phyloP scores from a whole-genome alignment of 1,284 basidiomycete species.

The Boletus holoroseus region DNA sequence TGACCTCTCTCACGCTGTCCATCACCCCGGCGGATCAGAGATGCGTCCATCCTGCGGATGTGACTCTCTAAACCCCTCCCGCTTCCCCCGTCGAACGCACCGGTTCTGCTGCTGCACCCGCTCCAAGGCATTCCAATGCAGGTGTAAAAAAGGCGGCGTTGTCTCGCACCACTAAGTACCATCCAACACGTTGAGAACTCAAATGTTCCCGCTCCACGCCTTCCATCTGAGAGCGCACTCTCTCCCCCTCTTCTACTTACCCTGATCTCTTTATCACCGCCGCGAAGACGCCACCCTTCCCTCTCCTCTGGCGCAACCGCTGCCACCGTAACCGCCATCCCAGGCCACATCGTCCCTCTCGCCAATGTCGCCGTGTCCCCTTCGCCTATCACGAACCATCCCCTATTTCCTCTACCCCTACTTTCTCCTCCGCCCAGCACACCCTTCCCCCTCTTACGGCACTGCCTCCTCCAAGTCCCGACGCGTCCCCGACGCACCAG shows the following conservation, averaged over 20 bases:
- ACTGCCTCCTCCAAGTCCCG: conserved; percentile 62
- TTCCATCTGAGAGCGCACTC: conserved; percentile 37
- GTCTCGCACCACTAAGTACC: conserved; percentile 59
- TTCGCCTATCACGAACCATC: conserved; percentile 74
- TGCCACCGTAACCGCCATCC: conserved; percentile 42
- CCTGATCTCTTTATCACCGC: conserved; percentile 71
- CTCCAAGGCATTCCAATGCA: conserved; percentile 57
- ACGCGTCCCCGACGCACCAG: conserved; percentile 88
- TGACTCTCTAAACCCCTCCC: conserved; percentile 56
- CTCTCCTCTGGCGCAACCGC: conserved; percentile 57
- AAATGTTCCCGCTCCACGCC: conserved; percentile 70
- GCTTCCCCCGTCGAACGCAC: conserved; percentile 60
- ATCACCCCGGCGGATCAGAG: conserved; percentile 42
- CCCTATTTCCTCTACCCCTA: conserved; percentile 62
- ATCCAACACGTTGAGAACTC: conserved; percentile 52
- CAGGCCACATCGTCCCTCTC: conserved; percentile 70
- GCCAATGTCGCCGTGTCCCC: conserved; percentile 65
- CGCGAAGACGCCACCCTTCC: conserved; percentile 57
- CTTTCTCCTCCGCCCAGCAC: conserved; percentile 64
- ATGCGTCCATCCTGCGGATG: conserved; percentile 39
- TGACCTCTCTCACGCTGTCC: conserved; percentile 54
- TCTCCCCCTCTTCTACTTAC: conserved; percentile 39
- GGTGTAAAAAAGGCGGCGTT: conserved; percentile 65
- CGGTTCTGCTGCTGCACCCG: conserved; percentile 45
- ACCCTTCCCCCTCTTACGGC: conserved; percentile 60